Evolutionary conservation across 306 rosid species (phyloP).

Genomic region (Hippophae rhamnoides): DNA sequence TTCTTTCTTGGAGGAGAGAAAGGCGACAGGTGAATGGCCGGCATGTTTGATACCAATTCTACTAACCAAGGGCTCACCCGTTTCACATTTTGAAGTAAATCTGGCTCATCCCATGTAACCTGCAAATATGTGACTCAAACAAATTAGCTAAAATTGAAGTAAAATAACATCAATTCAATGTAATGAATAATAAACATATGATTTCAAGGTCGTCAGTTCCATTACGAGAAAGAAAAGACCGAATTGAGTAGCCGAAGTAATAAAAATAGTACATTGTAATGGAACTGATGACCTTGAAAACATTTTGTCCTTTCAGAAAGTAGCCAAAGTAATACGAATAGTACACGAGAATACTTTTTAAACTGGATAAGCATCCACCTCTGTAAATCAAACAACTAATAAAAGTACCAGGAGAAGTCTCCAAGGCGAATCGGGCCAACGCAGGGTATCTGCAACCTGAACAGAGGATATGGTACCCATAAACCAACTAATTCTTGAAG

Average conservation of each 20-base stretch:
- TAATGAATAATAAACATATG: neutral
- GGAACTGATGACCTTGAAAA: no score
- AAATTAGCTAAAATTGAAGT: slow-evolving; percentile 15
- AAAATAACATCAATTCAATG: neutral
- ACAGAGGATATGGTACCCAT: slow-evolving; percentile 82
- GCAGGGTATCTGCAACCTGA: slow-evolving; percentile 62
- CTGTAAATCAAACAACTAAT: neutral
- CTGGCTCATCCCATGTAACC: slow-evolving; percentile 97
- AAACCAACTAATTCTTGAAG: slow-evolving; percentile 80
- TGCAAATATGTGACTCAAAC: slow-evolving; percentile 21
- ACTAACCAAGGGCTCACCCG: slow-evolving; percentile 91
- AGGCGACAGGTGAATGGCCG: slow-evolving; percentile 61
- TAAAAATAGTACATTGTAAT: neutral
- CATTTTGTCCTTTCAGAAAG: neutral
- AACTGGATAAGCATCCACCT: neutral
- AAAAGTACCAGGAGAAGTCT: slow-evolving; percentile 79
- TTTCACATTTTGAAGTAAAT: slow-evolving; percentile 82
- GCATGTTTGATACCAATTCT: slow-evolving; percentile 71
- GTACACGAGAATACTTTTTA: neutral
- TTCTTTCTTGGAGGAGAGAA: slow-evolving; percentile 80
- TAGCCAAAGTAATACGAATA: no score
- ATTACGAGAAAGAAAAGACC: neutral
- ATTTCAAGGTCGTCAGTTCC: neutral
- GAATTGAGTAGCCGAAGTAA: neutral
- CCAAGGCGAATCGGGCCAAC: slow-evolving; percentile 96